These are phyloP conservation scores for Cerrena zonata DNA, from an alignment of 1,284 basidiomycete species.

Conservation along the genomic window DNA sequence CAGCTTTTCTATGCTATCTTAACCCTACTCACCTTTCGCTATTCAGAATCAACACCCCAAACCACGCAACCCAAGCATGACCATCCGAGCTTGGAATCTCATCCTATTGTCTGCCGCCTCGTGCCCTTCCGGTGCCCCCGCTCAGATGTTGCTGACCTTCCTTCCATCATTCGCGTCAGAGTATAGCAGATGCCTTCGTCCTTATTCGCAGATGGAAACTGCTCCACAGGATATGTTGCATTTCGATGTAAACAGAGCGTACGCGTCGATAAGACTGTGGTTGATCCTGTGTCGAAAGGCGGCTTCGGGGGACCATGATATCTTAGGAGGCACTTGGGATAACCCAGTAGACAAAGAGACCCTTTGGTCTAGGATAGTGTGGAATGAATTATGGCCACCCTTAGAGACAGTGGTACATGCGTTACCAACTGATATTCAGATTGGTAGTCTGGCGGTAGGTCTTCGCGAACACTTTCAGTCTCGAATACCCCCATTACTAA, in stretches of 20 bases:
- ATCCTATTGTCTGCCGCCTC: constrained; percentile 49
- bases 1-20: too few species aligned
- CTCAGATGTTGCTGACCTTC: constrained; percentile 41
- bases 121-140: constrained; percentile 34
- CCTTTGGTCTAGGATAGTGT: constrained; percentile 40
- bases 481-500: neutral
- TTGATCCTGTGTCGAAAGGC: constrained; percentile 47
- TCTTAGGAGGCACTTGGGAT: constrained; percentile 1
- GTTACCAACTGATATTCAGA: constrained; percentile 42
- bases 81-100: constrained; percentile 59
- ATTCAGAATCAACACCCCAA: too few species aligned
- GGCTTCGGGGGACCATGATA: constrained; percentile 4
- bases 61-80: constrained; percentile 38
- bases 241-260: constrained; percentile 60
- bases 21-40: too few species aligned
- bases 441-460: constrained; percentile 44
- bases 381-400: constrained; percentile 71
- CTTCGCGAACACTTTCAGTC: neutral
- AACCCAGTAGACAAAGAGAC: constrained; percentile 22
- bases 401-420: constrained; percentile 50
- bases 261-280: constrained; percentile 65
- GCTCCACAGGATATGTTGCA: constrained; percentile 35
- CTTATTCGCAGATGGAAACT: constrained; percentile 18
- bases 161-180: constrained; percentile 43
- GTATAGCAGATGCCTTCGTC: constrained; percentile 40